phyloP scores from a whole-genome alignment of 176 grass and related monocot species.

The Alopecurus myosuroides region DNA sequence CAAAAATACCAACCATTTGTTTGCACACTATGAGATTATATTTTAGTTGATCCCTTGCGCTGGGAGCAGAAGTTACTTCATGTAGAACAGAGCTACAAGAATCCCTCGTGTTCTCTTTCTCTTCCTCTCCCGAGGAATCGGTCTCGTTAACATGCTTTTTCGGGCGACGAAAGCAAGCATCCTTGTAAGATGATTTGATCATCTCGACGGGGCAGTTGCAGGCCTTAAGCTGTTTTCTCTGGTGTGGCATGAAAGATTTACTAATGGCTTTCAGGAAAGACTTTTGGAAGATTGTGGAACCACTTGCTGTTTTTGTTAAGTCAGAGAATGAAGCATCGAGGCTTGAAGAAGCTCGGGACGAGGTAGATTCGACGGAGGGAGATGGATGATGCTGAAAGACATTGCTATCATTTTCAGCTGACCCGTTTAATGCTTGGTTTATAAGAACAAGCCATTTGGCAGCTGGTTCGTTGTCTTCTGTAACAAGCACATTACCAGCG shows the following conservation, averaged over 20 bases:
- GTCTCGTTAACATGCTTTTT: conserved; percentile 40
- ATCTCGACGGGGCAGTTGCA: conserved; percentile 75
- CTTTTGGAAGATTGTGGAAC: conserved; percentile 74
- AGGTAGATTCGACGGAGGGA: conserved; percentile 48
- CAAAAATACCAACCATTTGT: conserved; percentile 95
- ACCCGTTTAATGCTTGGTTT: conserved; percentile 60
- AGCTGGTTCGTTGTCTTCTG: conserved; percentile 77
- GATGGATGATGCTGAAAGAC: conserved; percentile 39
- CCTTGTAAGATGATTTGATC: conserved; percentile 61
- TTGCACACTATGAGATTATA: conserved; percentile 90
- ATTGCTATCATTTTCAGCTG: conserved; percentile 33
- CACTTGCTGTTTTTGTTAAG: conserved; percentile 53
- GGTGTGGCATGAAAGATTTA: conserved; percentile 71
- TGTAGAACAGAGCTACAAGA: conserved; percentile 31
- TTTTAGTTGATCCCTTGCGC: conserved; percentile 44
- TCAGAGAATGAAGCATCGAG: conserved; percentile 43
- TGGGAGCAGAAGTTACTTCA: conserved; percentile 34
- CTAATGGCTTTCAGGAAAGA: conserved; percentile 67
- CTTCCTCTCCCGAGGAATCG: conserved; percentile 68
- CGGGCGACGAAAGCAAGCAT: conserved; percentile 67
- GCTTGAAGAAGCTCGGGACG: conserved; percentile 43
- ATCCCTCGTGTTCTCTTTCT: conserved; percentile 44
- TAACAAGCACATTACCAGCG: conserved; percentile 80
- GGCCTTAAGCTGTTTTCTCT: conserved; percentile 56
- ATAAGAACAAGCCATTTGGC: conserved; percentile 84